Evolutionary conservation across 805 yeast genomes (phyloP).

Genomic region (Saturnispora zaruensis): DNA sequence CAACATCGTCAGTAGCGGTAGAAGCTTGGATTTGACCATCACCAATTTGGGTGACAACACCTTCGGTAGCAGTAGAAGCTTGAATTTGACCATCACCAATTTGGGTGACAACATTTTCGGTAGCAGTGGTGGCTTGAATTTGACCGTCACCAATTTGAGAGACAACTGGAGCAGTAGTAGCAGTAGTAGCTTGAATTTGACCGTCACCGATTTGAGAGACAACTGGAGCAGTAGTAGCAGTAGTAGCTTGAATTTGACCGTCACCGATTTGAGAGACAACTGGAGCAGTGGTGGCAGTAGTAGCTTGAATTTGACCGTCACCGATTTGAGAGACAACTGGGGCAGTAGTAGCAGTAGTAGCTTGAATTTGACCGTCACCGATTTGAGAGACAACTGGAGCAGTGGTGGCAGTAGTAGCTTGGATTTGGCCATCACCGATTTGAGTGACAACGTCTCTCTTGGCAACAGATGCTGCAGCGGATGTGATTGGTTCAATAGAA

Average conservation of each 20-base stretch:
- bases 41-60: conserved; percentile 33
- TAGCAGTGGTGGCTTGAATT: neutral
- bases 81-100: neutral
- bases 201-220: neutral
- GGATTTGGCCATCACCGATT: conserved; percentile 42
- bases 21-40: conserved; percentile 57
- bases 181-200: neutral
- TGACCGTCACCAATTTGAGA: neutral
- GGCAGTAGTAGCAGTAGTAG: conserved; percentile 19
- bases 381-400: conserved; percentile 29
- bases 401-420: conserved; percentile 23
- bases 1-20: conserved; percentile 28
- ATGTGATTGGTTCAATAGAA: conserved; percentile 47
- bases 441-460: conserved; percentile 27
- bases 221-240: neutral
- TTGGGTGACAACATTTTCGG: neutral
- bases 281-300: conserved; percentile 25
- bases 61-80: neutral
- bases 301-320: conserved; percentile 55
- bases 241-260: neutral
- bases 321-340: conserved; percentile 27
- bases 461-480: conserved; percentile 12
- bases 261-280: neutral
- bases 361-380: conserved; percentile 38
- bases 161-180: neutral